Evolutionary conservation across 1,284 basidiomycete species (phyloP), one percentile per base, ranked within the genome.

Genomic region (Ustilago vetiveriae): DNA sequence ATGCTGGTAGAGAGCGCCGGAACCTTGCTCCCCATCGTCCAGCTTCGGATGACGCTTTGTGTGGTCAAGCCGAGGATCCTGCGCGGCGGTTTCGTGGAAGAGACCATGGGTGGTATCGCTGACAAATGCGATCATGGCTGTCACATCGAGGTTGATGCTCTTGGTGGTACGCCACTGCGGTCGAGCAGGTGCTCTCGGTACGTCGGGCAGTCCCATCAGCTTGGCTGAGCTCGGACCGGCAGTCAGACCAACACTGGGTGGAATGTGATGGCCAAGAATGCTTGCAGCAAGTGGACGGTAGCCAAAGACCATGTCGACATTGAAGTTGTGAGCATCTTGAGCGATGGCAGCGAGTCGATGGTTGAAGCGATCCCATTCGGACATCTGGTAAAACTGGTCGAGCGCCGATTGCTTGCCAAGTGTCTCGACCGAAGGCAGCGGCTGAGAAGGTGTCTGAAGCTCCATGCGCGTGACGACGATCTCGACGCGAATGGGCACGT

Each of bases 61-160:
- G 8, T 52, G 42, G 14, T 58, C 57, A 16, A 59, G 37, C 17
- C 17, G 8, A 10, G 40, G 36, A 14, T 41, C 21, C 5, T 27
- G 30, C 6, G 44, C n/a, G n/a, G 16, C 21, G 14, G 13, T 16
- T 13, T 59, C 51, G 27, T 29, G 33, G 17, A 67, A 67, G 33
- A 35, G 11, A 33, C 53, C 49, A 53, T 76, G 75, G 4, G 73
- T 56, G 7, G 72, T 76, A 32, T 78, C 75, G 50, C 71, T 74
- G 33, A 64, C 65, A 3, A 80, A 60, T 0, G 76, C 78, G 17
- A 80, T 63, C 30, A 79, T 60, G 11, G 69, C 72, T 7, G 76
- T 78, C 23, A 77, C 65, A 37, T 80, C 78, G 29, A 79, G 54
- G 37, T 80, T 78, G 39, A 80, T 51, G 27, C 51, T 47, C 4